Evolutionary conservation across 1,139 yeast species (phyloP), one percentile per base, ranked within the genome.

Genomic region (Pichia inconspicua): DNA sequence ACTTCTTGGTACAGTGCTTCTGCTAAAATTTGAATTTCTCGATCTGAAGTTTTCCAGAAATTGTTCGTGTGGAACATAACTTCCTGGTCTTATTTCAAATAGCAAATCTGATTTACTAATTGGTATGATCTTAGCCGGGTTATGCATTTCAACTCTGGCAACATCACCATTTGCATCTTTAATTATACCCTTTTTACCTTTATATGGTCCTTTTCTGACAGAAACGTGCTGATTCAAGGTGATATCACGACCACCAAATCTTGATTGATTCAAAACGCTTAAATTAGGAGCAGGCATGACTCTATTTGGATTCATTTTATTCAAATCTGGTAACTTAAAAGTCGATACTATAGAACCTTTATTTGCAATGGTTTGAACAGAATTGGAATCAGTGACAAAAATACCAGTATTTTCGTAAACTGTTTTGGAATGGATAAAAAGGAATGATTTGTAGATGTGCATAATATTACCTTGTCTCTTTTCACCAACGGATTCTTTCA

Each of bases 131-230:
- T 92, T 94, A 61, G 84, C 83, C 60, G 89, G 90, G 37, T 97
- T 86, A 66, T 92, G 97, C 55, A 92, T 75, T 67, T 92, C 99
- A 43, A 92, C 85, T 53, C 97, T 78, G 3, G 97, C 97, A 58
- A 76, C 78, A 22, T 83, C 84, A 53, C 95, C 98, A 58, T 89
- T 94, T 14, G 96, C 87, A 63, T 92, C 97, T 54, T 86, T 85
- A 40, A 94, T 89, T 57, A 87, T 85, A 63, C 98, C 99, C 72
- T 84, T 82, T 58, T 89, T 78, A 40, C 98, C 97, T 69, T 92
- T 94, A 67, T 90, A 88, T 54, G 90, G 90, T 7, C 97, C 96
- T 58, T 85, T 81, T 34, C 87, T 81, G 44, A 94, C 85, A 52
- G 90, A 80, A 31, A 92, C 96, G 51, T 86, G 84, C 62, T 87